Conservation (phyloP, 345 rosid species). For the Lepidium didymum region DNA sequence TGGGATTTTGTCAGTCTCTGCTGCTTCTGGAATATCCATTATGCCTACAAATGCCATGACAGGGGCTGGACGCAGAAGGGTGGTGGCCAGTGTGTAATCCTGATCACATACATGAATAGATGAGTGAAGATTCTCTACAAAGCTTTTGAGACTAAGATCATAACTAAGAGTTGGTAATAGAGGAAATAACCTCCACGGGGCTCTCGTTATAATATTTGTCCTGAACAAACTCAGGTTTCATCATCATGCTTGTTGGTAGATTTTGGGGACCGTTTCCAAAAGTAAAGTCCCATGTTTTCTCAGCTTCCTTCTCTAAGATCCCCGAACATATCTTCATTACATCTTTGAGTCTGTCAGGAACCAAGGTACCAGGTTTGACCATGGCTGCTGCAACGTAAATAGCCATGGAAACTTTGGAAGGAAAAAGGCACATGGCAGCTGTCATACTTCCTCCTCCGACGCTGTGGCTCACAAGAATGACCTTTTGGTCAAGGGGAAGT, state of each 20-base stretch:
- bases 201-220: constrained; percentile 30
- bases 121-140: background rate
- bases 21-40: constrained; percentile 11
- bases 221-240: constrained; percentile 29
- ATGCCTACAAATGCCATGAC: constrained; percentile 22
- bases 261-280: constrained; percentile 32
- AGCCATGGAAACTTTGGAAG: constrained; percentile 34
- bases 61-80: constrained; percentile 33
- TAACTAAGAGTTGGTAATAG: background rate
- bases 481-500: constrained; percentile 34
- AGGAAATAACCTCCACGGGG: constrained; percentile 27
- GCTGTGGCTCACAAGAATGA: constrained; percentile 45
- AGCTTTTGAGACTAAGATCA: background rate
- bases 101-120: background rate
- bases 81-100: constrained; percentile 31
- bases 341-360: constrained; percentile 4
- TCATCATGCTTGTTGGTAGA: constrained; percentile 30
- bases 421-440: constrained; percentile 31
- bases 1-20: constrained; percentile 25
- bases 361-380: constrained; percentile 32
- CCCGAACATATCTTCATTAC: constrained; percentile 22
- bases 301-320: constrained; percentile 5
- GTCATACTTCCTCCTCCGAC: constrained; percentile 42
- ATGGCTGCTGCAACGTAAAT: constrained; percentile 39
- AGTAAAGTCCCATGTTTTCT: constrained; percentile 16